Evolutionary conservation across 345 rosid genomes (phyloP).

Genomic region (Pugionium dolabratum): DNA sequence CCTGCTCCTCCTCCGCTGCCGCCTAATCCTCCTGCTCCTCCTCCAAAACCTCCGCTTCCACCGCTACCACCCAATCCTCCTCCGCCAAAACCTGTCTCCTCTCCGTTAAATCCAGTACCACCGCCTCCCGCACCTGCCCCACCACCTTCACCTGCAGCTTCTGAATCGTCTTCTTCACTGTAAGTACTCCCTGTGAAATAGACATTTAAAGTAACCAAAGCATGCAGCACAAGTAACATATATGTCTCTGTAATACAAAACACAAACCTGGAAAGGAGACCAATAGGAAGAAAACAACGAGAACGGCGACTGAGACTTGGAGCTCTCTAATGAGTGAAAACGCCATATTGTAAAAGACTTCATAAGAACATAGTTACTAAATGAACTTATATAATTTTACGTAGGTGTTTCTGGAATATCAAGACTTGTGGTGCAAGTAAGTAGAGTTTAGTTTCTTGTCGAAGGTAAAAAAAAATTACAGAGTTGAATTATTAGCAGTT

Average conservation of each 20-base stretch:
- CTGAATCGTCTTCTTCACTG: conserved; percentile 40
- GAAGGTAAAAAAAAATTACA: conserved; percentile 10
- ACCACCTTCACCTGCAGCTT: conserved; percentile 29
- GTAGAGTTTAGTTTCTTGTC: conserved; percentile 19
- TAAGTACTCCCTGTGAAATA: conserved; percentile 42
- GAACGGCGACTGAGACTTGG: conserved; percentile 34
- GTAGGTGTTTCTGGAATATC: conserved; percentile 16
- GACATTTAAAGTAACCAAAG: neutral
- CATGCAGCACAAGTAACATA: conserved; percentile 22
- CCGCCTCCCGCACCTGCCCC: conserved; percentile 30
- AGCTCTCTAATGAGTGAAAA: conserved; percentile 28
- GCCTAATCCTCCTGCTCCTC: neutral
- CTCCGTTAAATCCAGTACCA: conserved; percentile 16
- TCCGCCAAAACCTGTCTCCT: conserved; percentile 15
- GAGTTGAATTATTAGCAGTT: conserved; percentile 50
- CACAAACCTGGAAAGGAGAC: conserved; percentile 44
- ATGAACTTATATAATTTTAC: conserved; percentile 10
- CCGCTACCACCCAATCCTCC: conserved; percentile 17
- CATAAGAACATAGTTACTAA: neutral
- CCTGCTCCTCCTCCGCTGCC: neutral
- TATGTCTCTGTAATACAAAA: neutral
- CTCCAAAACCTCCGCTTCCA: neutral
- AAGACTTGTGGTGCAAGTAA: conserved; percentile 38
- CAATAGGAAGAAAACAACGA: conserved; percentile 40
- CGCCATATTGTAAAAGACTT: conserved; percentile 56